These are phyloP conservation scores for Ogataea sp. DNA, from an alignment of 805 yeast species.

Conservation along the genomic window DNA sequence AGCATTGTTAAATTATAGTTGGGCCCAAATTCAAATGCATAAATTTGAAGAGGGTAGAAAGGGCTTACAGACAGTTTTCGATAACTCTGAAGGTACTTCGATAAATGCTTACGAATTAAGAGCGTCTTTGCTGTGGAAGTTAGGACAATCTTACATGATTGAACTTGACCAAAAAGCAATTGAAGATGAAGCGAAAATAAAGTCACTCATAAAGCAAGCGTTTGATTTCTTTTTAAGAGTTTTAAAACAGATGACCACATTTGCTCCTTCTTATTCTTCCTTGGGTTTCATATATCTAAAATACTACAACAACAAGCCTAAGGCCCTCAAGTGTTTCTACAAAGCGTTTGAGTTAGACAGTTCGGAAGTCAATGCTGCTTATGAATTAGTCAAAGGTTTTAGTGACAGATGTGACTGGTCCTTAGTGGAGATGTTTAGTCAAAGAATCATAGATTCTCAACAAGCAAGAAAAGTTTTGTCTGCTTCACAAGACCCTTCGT, in stretches of 20 bases:
- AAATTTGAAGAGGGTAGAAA: conserved; percentile 43
- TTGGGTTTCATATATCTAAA: conserved; percentile 68
- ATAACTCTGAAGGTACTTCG: conserved; percentile 38
- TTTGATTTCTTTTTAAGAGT: conserved; percentile 53
- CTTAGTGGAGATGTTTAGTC: conserved; percentile 67
- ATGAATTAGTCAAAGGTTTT: conserved; percentile 61
- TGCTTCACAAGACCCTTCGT: conserved; percentile 33
- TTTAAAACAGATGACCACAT: conserved; percentile 52
- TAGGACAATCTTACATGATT: conserved; percentile 56
- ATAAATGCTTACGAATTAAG: conserved; percentile 43
- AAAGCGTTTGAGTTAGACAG: conserved; percentile 85
- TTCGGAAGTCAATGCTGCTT: conserved; percentile 68
- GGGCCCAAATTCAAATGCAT: conserved; percentile 63
- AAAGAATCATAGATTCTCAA: conserved; percentile 57
- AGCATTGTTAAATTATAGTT: conserved; percentile 64
- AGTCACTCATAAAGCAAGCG: conserved; percentile 33
- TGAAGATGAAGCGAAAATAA: conserved; percentile 14
- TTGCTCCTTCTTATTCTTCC: conserved; percentile 76
- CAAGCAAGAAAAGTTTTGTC: conserved; percentile 43
- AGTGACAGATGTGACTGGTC: conserved; percentile 72
- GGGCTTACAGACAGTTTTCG: conserved; percentile 37
- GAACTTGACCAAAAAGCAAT: conserved; percentile 15
- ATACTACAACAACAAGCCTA: conserved; percentile 44
- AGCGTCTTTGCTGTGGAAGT: conserved; percentile 62
- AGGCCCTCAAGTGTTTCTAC: conserved; percentile 81